These are phyloP conservation scores for Hypocrella siamensis DNA, from an alignment of 2,329 filamentous ascomycete genomes.

Conservation along the genomic window DNA sequence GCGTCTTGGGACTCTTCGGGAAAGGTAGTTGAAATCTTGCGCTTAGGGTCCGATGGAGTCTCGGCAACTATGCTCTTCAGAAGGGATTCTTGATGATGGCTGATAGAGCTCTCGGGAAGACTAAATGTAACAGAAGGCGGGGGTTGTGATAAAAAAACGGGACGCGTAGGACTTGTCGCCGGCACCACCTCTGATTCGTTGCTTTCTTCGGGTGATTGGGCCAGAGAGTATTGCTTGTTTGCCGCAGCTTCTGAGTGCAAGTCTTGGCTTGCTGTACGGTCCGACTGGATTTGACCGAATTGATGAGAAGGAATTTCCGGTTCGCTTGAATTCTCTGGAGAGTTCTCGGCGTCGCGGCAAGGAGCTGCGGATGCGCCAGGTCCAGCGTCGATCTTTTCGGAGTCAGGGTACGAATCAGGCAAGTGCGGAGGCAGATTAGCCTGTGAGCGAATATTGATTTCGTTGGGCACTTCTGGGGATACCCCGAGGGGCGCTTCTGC, in stretches of 20 bases:
- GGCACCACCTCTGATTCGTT: neutral
- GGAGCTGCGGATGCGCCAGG: neutral
- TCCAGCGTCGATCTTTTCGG: neutral
- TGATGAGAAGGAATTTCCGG: constrained; percentile 11
- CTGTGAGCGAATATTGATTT: no score
- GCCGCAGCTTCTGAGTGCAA: neutral
- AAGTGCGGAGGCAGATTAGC: no score
- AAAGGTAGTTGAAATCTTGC: neutral
- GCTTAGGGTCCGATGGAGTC: neutral
- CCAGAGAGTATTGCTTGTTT: neutral
- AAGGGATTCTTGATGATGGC: neutral
- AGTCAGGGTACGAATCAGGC: neutral
- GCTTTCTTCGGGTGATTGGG: neutral
- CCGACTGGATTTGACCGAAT: constrained; percentile 4
- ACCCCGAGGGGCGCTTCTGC: no score
- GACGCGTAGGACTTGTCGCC: constrained; percentile 1
- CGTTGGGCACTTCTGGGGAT: no score
- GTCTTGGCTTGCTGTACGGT: neutral
- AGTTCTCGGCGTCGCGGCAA: neutral
- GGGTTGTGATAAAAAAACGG: constrained; percentile 7
- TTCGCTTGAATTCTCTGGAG: neutral
- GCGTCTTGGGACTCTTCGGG: constrained; percentile 12
- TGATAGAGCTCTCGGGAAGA: constrained; percentile 3
- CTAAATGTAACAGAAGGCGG: constrained; percentile 1
- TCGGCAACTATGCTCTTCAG: constrained; percentile 2